Percentiles rank a stretch among this genome's conserved stretches.
Evolutionary conservation across 1,284 basidiomycete genomes (phyloP).

Genomic region (Chondrostereum purpureum): DNA sequence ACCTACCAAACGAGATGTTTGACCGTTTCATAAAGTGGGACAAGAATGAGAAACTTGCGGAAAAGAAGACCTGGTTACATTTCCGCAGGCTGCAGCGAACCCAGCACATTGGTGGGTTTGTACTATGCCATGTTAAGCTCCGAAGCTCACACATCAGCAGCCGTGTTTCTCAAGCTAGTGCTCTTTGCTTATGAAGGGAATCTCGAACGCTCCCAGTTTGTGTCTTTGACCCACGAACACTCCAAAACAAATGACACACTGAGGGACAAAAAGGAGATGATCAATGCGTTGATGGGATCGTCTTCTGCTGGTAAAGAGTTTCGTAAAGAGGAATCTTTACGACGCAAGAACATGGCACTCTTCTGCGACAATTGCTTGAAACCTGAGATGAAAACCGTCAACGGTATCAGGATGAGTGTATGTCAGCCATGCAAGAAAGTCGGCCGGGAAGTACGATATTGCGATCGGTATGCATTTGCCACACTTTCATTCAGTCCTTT

Average conservation of each 20-base stretch:
- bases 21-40: conserved; percentile 13
- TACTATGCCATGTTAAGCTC: not conserved
- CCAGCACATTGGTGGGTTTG: conserved; percentile 13
- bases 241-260: conserved; percentile 12
- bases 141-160: not conserved
- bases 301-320: conserved; percentile 9
- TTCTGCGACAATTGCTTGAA: conserved; percentile 15
- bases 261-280: not conserved
- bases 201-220: conserved; percentile 1
- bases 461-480: conserved; percentile 2
- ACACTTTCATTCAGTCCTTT: too few relatives aligned
- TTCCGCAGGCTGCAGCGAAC: conserved; percentile 10
- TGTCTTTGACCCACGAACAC: conserved; percentile 11
- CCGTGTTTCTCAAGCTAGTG: conserved; percentile 2
- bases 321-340: conserved; percentile 10
- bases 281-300: not conserved
- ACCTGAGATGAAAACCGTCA: conserved; percentile 11
- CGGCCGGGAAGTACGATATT: conserved; percentile 14
- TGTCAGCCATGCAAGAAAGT: conserved; percentile 12
- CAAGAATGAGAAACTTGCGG: conserved; percentile 5
- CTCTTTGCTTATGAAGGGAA: conserved; percentile 5
- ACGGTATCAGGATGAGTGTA: conserved; percentile 14
- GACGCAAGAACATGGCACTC: conserved; percentile 14
- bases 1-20: conserved; percentile 8
- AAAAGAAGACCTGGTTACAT: conserved; percentile 8